These are phyloP conservation scores for Scheffersomyces amazonensis DNA, from an alignment of 805 yeast species.

Conservation along the genomic window DNA sequence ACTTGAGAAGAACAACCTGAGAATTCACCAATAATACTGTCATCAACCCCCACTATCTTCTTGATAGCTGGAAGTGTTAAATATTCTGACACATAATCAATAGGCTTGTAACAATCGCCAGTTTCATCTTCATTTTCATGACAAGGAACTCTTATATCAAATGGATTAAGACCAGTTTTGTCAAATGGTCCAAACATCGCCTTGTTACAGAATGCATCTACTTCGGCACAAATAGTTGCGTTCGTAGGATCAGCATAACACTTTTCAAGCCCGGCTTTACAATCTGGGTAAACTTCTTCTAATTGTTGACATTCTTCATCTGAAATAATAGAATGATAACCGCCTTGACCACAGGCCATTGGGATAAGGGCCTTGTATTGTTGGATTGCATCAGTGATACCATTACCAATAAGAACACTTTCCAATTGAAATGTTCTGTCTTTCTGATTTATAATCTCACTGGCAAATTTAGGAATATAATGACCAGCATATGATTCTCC, in stretches of 20 bases:
- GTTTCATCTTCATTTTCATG: slow-evolving; percentile 40
- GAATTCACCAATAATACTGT: slow-evolving; percentile 29
- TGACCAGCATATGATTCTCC: slow-evolving; percentile 45
- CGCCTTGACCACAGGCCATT: slow-evolving; percentile 75
- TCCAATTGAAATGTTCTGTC: slow-evolving; percentile 49
- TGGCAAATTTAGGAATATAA: slow-evolving; percentile 40
- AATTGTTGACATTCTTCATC: slow-evolving; percentile 24
- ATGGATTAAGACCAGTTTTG: slow-evolving; percentile 54
- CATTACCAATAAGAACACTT: slow-evolving; percentile 89
- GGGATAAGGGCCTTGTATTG: slow-evolving; percentile 76
- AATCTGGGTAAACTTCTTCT: slow-evolving; percentile 21
- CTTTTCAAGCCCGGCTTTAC: slow-evolving; percentile 14
- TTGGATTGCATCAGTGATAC: slow-evolving; percentile 74
- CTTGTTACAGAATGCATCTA: slow-evolving; percentile 17
- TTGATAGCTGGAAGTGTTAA: slow-evolving; percentile 51
- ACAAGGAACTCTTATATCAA: slow-evolving; percentile 54
- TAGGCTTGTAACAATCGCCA: slow-evolving; percentile 48
- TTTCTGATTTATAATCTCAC: slow-evolving; percentile 34
- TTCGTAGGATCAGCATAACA: slow-evolving; percentile 21
- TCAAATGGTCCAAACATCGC: slow-evolving; percentile 17
- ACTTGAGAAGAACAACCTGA: slow-evolving; percentile 18
- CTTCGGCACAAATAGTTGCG: slow-evolving; percentile 28
- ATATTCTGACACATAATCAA: slow-evolving; percentile 45
- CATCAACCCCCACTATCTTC: slow-evolving; percentile 47
- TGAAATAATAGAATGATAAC: slow-evolving; percentile 22